Evolutionary conservation across 768 basidiomycete species (phyloP), one percentile per base, ranked within the genome.

Genomic region (Lyophyllum atratum): DNA sequence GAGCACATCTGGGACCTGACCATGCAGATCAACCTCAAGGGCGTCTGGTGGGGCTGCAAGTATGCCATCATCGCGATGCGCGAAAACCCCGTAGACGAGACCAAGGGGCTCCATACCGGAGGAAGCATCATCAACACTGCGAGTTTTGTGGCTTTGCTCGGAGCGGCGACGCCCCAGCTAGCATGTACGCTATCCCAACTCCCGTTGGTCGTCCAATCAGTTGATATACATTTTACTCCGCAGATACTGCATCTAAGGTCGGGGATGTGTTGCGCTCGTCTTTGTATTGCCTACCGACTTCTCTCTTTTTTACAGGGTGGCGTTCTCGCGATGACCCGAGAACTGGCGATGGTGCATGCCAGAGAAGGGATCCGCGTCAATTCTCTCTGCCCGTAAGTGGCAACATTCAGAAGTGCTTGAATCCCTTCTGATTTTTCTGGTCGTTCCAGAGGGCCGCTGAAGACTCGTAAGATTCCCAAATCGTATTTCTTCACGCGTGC

Each of bases 11-110:
- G 97, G 96, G 92, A 93, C 68, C 78, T 93, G 55, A 93, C 92
- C 2, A 92, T 92, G 88, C 83, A 88, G 60, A 86, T 98, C 78
- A 98, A 98, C 72, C 85, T 96, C 68, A 99, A 98, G 75, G 97
- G 97, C 50, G 97, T 98, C 58, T 98, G 96, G 97, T 99, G 90
- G 88, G 97, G 97, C 29, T 95, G 91, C 81, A 98, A 98, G 75
- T 89, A 98, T 67, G 97, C 96, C 5, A 95, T 99, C 68, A 78
- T 89, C 50, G 97, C 97, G 34, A 99, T 99, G 96, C 87, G 93
- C 58, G 74, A 92, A 59, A 99, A 99, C 74, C 84, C 92, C 11
- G 84, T 84, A 45, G 95, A 98, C 56, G 81, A 83, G 58, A 75
- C 83, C 59, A 93, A 89, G 72, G 90, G 92, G 3, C 83, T 98